phyloP scores from a whole-genome alignment of 2,329 filamentous ascomycete genomes.

The Myriosclerotinia curreyana region DNA sequence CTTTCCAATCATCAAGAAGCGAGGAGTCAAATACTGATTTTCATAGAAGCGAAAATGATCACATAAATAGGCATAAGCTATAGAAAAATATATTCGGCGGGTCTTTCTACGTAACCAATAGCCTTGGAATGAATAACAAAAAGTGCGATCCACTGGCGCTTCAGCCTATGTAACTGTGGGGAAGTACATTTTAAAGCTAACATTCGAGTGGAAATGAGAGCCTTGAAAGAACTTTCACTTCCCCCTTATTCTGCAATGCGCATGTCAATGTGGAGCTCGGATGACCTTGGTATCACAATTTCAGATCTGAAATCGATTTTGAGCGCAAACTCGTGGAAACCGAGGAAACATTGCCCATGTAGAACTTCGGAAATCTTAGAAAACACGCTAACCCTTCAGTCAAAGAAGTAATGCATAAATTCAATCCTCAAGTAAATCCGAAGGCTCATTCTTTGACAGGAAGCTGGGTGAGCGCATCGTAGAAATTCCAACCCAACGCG shows the following conservation, averaged over 20 bases:
- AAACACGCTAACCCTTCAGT: too few species aligned
- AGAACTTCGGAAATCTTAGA: neutral
- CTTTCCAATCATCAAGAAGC: too few species aligned
- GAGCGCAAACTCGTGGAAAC: neutral
- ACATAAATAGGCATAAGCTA: constrained; percentile 15
- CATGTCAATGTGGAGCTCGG: neutral
- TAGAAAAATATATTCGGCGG: neutral
- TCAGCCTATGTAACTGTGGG: neutral
- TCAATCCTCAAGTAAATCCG: neutral
- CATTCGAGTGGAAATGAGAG: neutral
- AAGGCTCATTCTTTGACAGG: neutral
- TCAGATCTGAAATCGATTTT: neutral
- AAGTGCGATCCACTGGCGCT: neutral
- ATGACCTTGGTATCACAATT: neutral
- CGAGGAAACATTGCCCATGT: neutral
- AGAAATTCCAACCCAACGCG: neutral
- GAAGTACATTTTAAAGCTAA: neutral
- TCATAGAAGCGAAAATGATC: constrained; percentile 15
- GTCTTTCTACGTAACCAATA: neutral
- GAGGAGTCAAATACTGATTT: constrained; percentile 11
- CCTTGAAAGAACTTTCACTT: neutral
- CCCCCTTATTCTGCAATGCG: neutral
- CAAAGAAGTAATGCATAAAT: neutral
- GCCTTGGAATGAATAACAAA: neutral
- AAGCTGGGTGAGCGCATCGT: neutral